Conservation (phyloP, 2,329 filamentous ascomycete species). For the Trichoderma sp. region DNA sequence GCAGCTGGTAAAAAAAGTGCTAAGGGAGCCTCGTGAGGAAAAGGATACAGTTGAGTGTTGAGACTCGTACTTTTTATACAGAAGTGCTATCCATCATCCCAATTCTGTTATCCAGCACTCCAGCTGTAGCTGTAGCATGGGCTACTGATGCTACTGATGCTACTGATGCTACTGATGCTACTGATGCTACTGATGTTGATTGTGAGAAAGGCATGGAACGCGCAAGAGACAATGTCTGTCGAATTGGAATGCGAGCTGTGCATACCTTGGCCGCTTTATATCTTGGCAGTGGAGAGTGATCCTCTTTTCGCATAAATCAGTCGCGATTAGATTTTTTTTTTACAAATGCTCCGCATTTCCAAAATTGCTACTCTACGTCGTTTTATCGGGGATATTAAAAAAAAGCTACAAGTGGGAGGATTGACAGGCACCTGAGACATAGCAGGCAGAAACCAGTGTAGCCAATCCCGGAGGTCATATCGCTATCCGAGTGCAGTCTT, state of each 20-base stretch:
- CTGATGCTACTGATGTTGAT: too few relatives aligned
- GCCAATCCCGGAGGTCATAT: too few relatives aligned
- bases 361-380: background rate
- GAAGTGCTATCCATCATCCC: too few relatives aligned
- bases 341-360: background rate
- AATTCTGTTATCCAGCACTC: too few relatives aligned
- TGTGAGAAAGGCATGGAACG: background rate
- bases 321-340: background rate
- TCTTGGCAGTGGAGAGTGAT: background rate
- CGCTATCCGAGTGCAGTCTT: background rate
- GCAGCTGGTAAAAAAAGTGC: too few relatives aligned
- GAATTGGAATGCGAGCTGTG: background rate
- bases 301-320: background rate
- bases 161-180: too few relatives aligned
- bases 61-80: too few relatives aligned
- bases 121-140: too few relatives aligned
- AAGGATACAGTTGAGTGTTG: too few relatives aligned
- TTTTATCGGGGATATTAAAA: background rate
- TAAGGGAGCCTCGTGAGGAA: too few relatives aligned
- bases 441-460: background rate
- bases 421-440: background rate
- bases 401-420: background rate
- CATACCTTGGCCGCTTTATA: background rate
- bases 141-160: too few relatives aligned
- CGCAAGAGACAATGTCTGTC: constrained; percentile 5